phyloP scores from a whole-genome alignment of 768 basidiomycete genomes.

The Suillus clintonianus region DNA sequence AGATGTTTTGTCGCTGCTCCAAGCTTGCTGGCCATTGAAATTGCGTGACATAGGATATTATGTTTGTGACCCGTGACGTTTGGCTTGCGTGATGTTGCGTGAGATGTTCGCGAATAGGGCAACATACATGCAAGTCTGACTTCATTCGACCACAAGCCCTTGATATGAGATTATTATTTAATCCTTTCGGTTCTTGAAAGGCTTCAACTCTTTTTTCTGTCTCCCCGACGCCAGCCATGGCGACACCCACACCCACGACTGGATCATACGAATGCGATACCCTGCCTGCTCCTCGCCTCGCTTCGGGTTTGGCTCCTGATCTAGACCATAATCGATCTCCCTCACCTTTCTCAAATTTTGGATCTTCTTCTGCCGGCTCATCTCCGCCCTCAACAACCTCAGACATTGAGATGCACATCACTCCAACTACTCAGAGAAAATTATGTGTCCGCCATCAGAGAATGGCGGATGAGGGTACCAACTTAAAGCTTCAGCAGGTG shows the following conservation, averaged over 20 bases:
- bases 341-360: constrained; percentile 23
- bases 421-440: constrained; percentile 60
- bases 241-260: constrained; percentile 15
- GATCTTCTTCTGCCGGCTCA: not conserved
- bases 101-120: constrained; percentile 22
- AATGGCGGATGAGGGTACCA: constrained; percentile 96
- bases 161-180: not conserved
- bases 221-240: constrained; percentile 13
- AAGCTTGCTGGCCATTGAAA: constrained; percentile 4
- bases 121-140: constrained; percentile 1
- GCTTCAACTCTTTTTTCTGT: not conserved
- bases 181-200: not conserved
- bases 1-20: constrained; percentile 7
- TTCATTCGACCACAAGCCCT: not conserved
- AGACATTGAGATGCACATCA: constrained; percentile 19
- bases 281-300: constrained; percentile 62
- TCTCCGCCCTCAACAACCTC: constrained; percentile 6
- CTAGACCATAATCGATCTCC: constrained; percentile 21
- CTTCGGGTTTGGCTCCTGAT: constrained; percentile 25
- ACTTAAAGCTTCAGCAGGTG: constrained; percentile 88
- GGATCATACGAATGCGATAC: constrained; percentile 68
- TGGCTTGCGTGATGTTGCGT: constrained; percentile 37
- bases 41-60: constrained; percentile 9
- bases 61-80: not conserved
- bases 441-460: constrained; percentile 92